phyloP scores from a whole-genome alignment of 2,329 filamentous ascomycete genomes.

The Fusarium sp. region DNA sequence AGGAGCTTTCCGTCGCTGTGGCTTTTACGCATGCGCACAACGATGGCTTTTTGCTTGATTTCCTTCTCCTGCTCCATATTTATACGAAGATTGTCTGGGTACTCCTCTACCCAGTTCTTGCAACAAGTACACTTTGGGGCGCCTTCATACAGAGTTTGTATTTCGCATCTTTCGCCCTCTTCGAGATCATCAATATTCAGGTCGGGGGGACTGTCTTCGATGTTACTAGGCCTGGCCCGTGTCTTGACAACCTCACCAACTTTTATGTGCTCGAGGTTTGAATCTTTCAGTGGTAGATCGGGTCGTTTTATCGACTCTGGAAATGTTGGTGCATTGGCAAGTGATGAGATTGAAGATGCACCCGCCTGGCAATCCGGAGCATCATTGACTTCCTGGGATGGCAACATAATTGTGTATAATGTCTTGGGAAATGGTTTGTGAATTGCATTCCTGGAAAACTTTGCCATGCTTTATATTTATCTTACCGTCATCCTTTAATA shows the following conservation, averaged over 20 bases:
- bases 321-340: background rate
- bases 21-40: background rate
- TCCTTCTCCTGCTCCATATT: background rate
- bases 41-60: background rate
- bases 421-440: background rate
- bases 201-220: background rate
- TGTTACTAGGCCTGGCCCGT: no score
- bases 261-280: background rate
- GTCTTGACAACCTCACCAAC: background rate
- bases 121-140: background rate
- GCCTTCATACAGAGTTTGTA: background rate
- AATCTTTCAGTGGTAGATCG: background rate
- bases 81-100: background rate
- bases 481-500: background rate
- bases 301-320: background rate
- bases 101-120: background rate
- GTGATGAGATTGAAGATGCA: background rate
- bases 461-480: background rate
- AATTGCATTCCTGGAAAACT: background rate
- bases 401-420: background rate
- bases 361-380: no score
- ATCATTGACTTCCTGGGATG: background rate
- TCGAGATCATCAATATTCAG: background rate
- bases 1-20: background rate
- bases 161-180: background rate